A percentile compares a stretch with the other conserved stretches of the same genome.
Conservation (phyloP, 2,329 filamentous ascomycete genomes). For the Penicillium concentricum region DNA sequence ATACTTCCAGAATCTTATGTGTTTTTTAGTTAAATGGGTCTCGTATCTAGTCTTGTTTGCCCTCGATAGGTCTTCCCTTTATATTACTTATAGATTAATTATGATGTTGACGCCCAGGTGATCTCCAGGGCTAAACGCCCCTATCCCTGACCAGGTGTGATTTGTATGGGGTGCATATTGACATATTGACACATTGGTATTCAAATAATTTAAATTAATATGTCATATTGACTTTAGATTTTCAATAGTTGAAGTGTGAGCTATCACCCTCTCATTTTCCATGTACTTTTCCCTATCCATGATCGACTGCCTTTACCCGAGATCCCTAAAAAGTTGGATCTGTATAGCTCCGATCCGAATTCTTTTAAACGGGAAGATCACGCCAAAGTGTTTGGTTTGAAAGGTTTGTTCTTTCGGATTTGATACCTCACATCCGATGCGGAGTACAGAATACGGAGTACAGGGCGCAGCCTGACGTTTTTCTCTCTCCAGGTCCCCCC, state of each 20-base stretch:
- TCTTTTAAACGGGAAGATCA: background rate
- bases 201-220: background rate
- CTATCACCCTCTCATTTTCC: slow-evolving; percentile 5
- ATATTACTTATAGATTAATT: background rate
- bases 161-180: background rate
- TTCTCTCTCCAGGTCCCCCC: background rate
- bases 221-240: background rate
- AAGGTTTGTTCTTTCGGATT: background rate
- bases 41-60: background rate
- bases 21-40: background rate
- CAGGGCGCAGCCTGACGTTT: slow-evolving; percentile 1
- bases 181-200: background rate
- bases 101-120: background rate
- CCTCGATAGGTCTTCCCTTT: background rate
- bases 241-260: slow-evolving; percentile 4
- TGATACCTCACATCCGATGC: slow-evolving; percentile 23
- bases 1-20: too few species aligned
- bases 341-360: background rate
- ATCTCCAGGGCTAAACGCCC: background rate
- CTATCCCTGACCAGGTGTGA: background rate
- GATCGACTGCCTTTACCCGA: slow-evolving; percentile 13
- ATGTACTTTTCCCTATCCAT: background rate
- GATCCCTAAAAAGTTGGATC: slow-evolving; percentile 9
- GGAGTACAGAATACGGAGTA: background rate
- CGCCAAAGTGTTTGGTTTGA: background rate